Percentiles rank a stretch among this genome's conserved stretches.
phyloP scores from a whole-genome alignment of 352 stramenopile genomes.

The Pilasporangium apinafurcum region DNA sequence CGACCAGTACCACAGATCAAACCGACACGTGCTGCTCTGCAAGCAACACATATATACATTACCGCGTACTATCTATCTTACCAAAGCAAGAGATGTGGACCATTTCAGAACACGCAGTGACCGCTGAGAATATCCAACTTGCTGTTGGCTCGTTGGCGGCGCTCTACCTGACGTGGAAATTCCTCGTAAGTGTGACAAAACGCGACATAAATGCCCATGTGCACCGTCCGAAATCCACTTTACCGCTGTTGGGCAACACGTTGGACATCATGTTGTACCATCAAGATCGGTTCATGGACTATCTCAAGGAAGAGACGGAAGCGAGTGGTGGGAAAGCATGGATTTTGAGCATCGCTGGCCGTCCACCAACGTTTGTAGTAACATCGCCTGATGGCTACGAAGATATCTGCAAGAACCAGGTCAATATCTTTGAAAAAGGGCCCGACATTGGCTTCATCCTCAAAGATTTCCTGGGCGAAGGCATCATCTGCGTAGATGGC shows the following conservation, averaged over 20 bases:
- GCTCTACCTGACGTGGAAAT: too few relatives aligned
- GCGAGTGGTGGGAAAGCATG: slow-evolving; percentile 14
- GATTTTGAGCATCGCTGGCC: slow-evolving; percentile 15
- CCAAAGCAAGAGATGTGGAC: too few relatives aligned
- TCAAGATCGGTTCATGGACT: slow-evolving; percentile 17
- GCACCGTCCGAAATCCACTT: slow-evolving; percentile 13
- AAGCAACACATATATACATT: too few relatives aligned
- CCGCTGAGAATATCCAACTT: too few relatives aligned
- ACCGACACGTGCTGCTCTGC: too few relatives aligned
- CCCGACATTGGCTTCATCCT: slow-evolving; percentile 24
- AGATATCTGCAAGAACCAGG: slow-evolving; percentile 43
- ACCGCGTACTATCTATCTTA: too few relatives aligned
- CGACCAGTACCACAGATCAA: too few relatives aligned
- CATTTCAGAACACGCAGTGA: too few relatives aligned
- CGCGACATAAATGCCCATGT: slow-evolving; percentile 7
- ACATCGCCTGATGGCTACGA: slow-evolving; percentile 24
- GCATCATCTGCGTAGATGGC: slow-evolving; percentile 60
- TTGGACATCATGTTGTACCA: slow-evolving; percentile 22
- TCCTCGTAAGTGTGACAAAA: too few relatives aligned
- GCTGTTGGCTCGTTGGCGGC: too few relatives aligned
- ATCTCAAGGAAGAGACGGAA: slow-evolving; percentile 25
- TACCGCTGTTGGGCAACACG: slow-evolving; percentile 26
- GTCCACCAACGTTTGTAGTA: slow-evolving; percentile 20
- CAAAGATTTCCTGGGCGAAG: slow-evolving; percentile 47
- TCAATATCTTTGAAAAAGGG: slow-evolving; percentile 55